phyloP scores from a whole-genome alignment of 768 basidiomycete genomes.

The Agaricus blazei region DNA sequence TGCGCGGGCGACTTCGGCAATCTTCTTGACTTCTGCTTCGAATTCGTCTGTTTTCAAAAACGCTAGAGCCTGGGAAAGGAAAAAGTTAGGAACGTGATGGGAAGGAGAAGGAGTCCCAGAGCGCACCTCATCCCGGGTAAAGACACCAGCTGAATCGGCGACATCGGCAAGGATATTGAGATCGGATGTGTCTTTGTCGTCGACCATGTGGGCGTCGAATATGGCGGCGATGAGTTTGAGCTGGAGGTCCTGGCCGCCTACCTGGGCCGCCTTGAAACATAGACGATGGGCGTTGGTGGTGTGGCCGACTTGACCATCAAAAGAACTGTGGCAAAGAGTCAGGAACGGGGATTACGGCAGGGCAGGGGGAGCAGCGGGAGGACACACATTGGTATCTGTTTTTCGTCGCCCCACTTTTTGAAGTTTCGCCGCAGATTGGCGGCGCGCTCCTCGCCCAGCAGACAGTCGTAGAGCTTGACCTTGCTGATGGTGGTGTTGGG shows the following conservation, averaged over 20 bases:
- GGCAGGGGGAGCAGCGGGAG: neutral
- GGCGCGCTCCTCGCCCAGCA: constrained; percentile 48
- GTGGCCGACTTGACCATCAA: constrained; percentile 55
- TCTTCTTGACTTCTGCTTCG: constrained; percentile 55
- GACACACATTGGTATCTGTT: constrained; percentile 52
- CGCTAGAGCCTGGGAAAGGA: constrained; percentile 42
- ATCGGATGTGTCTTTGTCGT: constrained; percentile 60
- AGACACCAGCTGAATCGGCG: constrained; percentile 50
- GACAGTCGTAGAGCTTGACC: constrained; percentile 26
- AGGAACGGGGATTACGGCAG: neutral
- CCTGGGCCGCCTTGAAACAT: constrained; percentile 58
- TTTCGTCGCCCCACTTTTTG: constrained; percentile 47
- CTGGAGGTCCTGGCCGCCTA: constrained; percentile 60
- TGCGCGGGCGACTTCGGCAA: constrained; percentile 55
- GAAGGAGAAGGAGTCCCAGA: neutral
- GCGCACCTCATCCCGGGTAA: constrained; percentile 57
- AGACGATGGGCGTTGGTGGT: constrained; percentile 72
- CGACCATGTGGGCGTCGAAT: constrained; percentile 64
- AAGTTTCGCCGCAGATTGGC: constrained; percentile 36
- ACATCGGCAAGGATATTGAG: constrained; percentile 51
- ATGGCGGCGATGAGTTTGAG: constrained; percentile 48
- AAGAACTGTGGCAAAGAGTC: constrained; percentile 35
- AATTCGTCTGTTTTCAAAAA: constrained; percentile 68
- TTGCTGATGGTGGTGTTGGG: constrained; percentile 33
- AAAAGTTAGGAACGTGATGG: neutral